Evolutionary conservation across 2,329 filamentous ascomycete genomes (phyloP).

Genomic region (Acrocalymma vagum): DNA sequence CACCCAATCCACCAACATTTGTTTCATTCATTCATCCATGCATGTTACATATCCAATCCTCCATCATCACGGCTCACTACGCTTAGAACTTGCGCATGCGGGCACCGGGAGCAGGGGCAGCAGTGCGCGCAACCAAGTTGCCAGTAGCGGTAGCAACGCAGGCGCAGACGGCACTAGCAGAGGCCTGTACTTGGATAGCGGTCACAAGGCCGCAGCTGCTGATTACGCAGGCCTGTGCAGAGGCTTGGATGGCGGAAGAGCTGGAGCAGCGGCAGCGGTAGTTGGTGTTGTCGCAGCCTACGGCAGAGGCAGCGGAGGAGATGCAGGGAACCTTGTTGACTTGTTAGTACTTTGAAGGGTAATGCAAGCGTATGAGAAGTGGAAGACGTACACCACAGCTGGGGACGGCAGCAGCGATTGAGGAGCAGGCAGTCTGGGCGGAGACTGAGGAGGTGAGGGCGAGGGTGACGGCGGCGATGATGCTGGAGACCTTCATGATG

Average conservation of each 20-base stretch:
- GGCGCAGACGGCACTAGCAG: conserved; percentile 17
- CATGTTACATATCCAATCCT: too few species aligned
- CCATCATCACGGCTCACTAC: too few species aligned
- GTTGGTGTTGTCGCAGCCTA: conserved; percentile 13
- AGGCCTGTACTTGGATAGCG: conserved; percentile 20
- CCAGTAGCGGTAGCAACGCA: conserved; percentile 19
- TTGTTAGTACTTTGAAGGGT: neutral
- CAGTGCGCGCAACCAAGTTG: too few species aligned
- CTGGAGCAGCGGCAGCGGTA: conserved; percentile 22
- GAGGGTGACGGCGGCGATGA: conserved; percentile 9
- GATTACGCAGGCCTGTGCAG: conserved; percentile 19
- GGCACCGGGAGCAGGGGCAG: too few species aligned
- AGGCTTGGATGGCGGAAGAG: conserved; percentile 16
- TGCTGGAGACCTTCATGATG: too few species aligned
- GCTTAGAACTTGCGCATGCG: too few species aligned
- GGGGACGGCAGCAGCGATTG: conserved; percentile 15
- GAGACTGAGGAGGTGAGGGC: conserved; percentile 9
- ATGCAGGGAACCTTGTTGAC: conserved; percentile 17
- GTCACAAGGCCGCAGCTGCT: conserved; percentile 18
- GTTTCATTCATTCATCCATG: too few species aligned
- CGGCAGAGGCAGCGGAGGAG: conserved; percentile 13
- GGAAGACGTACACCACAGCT: conserved; percentile 16
- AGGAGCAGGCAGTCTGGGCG: conserved; percentile 22
- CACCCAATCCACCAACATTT: too few species aligned
- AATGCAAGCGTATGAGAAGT: neutral